A percentile compares a stretch with the other conserved stretches of the same genome.
phyloP scores from a whole-genome alignment of 306 rosid species.

The Quercus robur region DNA sequence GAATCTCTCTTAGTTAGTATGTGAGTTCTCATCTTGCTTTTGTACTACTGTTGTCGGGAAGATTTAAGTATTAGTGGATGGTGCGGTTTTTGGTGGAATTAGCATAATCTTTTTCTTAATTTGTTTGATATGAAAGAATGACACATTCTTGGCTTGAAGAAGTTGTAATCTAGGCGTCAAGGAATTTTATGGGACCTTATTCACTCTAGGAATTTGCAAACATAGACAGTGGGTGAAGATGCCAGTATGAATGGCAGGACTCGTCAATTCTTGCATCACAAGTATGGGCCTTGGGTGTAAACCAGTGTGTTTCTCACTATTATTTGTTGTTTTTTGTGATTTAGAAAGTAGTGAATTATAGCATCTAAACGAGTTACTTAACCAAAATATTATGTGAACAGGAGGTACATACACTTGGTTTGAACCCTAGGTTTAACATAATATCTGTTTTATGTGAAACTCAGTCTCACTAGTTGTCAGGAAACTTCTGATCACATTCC shows the following conservation, averaged over 20 bases:
- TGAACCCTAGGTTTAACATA: too few species aligned
- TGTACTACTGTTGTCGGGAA: not conserved
- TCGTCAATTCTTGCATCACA: not conserved
- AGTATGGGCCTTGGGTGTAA: not conserved
- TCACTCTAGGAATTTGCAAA: not conserved
- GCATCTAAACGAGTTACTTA: too few species aligned
- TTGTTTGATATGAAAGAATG: not conserved
- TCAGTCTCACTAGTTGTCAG: not conserved
- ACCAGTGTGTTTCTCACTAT: too few species aligned
- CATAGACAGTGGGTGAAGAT: not conserved
- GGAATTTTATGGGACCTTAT: not conserved
- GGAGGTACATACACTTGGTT: too few species aligned
- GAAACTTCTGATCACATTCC: not conserved
- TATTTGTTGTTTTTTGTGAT: too few species aligned
- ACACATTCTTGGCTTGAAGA: not conserved
- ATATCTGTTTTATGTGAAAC: not conserved
- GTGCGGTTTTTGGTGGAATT: too few species aligned
- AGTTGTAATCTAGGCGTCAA: not conserved
- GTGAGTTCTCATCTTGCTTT: not conserved
- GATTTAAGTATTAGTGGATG: not conserved
- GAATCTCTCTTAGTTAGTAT: not conserved
- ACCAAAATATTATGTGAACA: too few species aligned
- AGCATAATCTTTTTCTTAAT: not conserved
- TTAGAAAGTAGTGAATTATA: too few species aligned
- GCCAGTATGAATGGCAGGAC: not conserved